A percentile compares a stretch with the other conserved stretches of the same genome.
phyloP scores from a whole-genome alignment of 345 rosid species.

The Zanthoxylum bungeanum region DNA sequence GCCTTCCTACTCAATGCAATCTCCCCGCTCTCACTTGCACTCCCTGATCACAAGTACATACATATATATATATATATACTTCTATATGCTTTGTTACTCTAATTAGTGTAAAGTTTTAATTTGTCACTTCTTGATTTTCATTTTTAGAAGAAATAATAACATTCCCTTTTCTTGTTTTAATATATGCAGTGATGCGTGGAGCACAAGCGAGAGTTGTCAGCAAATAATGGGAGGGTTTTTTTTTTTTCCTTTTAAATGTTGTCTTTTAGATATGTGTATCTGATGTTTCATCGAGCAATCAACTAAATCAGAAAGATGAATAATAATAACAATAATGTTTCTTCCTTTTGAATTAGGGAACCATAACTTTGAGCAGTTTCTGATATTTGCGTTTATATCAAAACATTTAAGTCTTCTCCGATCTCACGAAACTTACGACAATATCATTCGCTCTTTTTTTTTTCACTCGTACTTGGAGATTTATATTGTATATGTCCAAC shows the following conservation, averaged over 20 bases:
- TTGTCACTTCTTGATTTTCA: too few relatives aligned
- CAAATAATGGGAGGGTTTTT: neutral
- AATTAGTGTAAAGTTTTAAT: neutral
- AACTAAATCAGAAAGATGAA: neutral
- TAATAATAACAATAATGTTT: neutral
- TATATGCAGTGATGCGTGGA: neutral
- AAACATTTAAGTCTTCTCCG: too few relatives aligned
- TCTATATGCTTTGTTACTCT: neutral
- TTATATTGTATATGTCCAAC: too few relatives aligned
- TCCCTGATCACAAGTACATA: conserved; percentile 12
- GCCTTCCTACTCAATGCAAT: conserved; percentile 71
- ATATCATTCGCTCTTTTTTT: too few relatives aligned
- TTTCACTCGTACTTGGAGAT: too few relatives aligned
- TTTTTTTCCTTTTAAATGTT: neutral
- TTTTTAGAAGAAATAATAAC: neutral
- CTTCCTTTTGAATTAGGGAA: neutral
- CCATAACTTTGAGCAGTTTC: neutral
- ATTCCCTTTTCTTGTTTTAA: neutral
- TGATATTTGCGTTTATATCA: neutral
- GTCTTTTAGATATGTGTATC: neutral
- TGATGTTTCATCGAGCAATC: neutral
- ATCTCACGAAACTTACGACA: too few relatives aligned
- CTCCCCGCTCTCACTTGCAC: conserved; percentile 58
- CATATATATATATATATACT: too few relatives aligned
- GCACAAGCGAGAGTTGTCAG: neutral